Evolutionary conservation across 1,284 basidiomycete species (phyloP), one percentile per base, ranked within the genome.

Genomic region (Papiliotrema terrestris): DNA sequence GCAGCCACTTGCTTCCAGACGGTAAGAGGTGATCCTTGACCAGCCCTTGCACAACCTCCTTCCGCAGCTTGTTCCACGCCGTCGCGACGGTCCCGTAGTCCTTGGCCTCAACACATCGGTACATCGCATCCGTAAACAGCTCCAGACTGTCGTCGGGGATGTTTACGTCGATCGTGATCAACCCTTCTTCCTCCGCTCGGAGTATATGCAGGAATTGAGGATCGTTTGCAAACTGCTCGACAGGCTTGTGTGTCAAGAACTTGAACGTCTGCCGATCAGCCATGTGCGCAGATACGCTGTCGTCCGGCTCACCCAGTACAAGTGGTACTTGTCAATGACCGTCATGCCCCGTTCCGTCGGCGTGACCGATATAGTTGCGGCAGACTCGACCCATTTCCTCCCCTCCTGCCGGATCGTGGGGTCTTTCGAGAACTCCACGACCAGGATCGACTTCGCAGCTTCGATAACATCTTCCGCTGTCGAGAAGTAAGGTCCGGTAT

Each of bases 171-270:
- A 96, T 83, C 1, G 81, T 89, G 67, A 98, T 84, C 38, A 98
- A 81, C 48, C 88, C 86, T 57, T 97, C 90, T 14, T 86, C 79
- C 75, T 99, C 96, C 1, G 96, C 96, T 45, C 85, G 83, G 9
- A 98, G 83, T 62, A 98, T 96, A 63, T 92, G 86, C 32, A 98
- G 80, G 78, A 95, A 96, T 68, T 95, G 91, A 8, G 88, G 80
- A 0, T 81, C 59, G 37, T 85, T 81, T 44, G 85, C 69, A 82
- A 97, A 86, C 8, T 84, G 82, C n/a, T 74, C 73, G 32, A 91
- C 82, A 11, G 85, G 87, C 73, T 98, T 98, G 64, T 87, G 82
- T 41, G 83, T 79, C 39, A 98, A 81, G 78, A 97, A 98, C 80
- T 98, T 98, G 84, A 98, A 98, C 65, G 86, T 86, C 91, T 96